A percentile compares a stretch with the other conserved stretches of the same genome.
phyloP scores from a whole-genome alignment of 192 early-diverging fungal genomes.

The Coemansia guatemalensis region DNA sequence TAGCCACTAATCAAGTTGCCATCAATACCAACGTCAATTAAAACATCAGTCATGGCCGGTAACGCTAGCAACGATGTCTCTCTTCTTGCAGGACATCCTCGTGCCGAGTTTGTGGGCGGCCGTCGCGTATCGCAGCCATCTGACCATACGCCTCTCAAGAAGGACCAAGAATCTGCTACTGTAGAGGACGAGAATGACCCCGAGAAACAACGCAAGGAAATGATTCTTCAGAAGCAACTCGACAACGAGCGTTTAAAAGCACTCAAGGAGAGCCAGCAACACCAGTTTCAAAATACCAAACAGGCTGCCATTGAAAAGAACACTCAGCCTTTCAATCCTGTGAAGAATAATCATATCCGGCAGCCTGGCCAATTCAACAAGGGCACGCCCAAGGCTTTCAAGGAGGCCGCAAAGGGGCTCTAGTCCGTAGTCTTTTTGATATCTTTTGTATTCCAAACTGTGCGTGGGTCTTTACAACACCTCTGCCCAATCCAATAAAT shows the following conservation, averaged over 20 bases:
- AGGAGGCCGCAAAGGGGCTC: slow-evolving; percentile 18
- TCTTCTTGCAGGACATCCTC: slow-evolving; percentile 14
- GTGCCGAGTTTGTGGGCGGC: slow-evolving; percentile 29
- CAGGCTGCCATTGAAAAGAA: no score
- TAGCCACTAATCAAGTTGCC: no score
- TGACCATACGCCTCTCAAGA: slow-evolving; percentile 10
- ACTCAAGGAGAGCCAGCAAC: no score
- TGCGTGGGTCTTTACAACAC: no score
- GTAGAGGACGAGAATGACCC: slow-evolving; percentile 23
- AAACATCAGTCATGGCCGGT: no score
- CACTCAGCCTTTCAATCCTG: slow-evolving; percentile 1
- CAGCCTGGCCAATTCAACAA: slow-evolving; percentile 39
- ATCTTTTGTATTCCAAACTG: neutral
- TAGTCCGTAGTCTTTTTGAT: neutral
- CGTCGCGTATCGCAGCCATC: slow-evolving; percentile 35
- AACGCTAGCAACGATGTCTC: no score
- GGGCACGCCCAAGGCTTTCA: slow-evolving; percentile 36
- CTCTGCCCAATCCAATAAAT: slow-evolving; percentile 7
- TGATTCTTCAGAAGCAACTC: slow-evolving; percentile 28
- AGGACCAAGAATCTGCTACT: neutral
- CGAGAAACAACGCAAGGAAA: slow-evolving; percentile 22
- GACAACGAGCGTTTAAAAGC: slow-evolving; percentile 14
- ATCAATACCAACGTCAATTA: no score
- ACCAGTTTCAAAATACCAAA: no score
- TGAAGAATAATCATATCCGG: slow-evolving; percentile 21